Percentiles rank a stretch among this genome's conserved stretches.
These are phyloP conservation scores for Exserohilum rostratum DNA, from an alignment of 2,329 filamentous ascomycete genomes.

Conservation along the genomic window DNA sequence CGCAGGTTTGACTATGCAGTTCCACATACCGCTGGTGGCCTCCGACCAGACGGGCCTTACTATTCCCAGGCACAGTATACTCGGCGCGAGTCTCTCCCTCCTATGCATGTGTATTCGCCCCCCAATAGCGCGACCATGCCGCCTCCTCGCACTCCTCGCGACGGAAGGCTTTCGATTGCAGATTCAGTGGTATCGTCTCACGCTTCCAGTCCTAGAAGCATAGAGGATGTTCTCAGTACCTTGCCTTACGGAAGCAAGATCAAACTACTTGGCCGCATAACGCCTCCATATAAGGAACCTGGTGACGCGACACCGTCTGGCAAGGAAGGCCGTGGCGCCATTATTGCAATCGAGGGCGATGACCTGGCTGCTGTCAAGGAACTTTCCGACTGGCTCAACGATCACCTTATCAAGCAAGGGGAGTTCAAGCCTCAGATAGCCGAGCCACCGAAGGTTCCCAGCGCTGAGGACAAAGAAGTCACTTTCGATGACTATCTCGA, in stretches of 20 bases:
- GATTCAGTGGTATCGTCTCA: constrained; percentile 13
- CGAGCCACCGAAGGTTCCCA: constrained; percentile 54
- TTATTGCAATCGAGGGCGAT: constrained; percentile 84
- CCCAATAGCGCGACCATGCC: constrained; percentile 42
- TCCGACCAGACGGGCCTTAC: constrained; percentile 62
- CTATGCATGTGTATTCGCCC: constrained; percentile 39
- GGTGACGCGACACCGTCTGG: constrained; percentile 32
- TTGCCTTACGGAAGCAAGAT: constrained; percentile 79
- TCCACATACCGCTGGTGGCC: constrained; percentile 53
- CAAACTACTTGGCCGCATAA: constrained; percentile 75
- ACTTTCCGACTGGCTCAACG: constrained; percentile 69
- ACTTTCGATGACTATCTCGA: constrained; percentile 65
- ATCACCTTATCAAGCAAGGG: constrained; percentile 58
- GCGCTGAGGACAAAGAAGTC: constrained; percentile 41
- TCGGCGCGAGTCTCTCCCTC: constrained; percentile 43
- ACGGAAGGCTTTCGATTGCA: constrained; percentile 20
- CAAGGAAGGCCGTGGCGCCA: constrained; percentile 67
- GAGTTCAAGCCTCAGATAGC: constrained; percentile 59
- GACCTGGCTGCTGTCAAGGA: constrained; percentile 66
- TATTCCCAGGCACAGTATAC: constrained; percentile 34
- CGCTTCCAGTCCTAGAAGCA: constrained; percentile 47
- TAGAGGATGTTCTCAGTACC: constrained; percentile 75
- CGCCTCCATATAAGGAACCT: constrained; percentile 63
- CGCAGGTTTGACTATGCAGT: constrained; percentile 42
- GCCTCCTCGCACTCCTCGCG: constrained; percentile 42